phyloP scores from a whole-genome alignment of 2,329 filamentous ascomycete genomes.

The Neocucurbitaria cava region DNA sequence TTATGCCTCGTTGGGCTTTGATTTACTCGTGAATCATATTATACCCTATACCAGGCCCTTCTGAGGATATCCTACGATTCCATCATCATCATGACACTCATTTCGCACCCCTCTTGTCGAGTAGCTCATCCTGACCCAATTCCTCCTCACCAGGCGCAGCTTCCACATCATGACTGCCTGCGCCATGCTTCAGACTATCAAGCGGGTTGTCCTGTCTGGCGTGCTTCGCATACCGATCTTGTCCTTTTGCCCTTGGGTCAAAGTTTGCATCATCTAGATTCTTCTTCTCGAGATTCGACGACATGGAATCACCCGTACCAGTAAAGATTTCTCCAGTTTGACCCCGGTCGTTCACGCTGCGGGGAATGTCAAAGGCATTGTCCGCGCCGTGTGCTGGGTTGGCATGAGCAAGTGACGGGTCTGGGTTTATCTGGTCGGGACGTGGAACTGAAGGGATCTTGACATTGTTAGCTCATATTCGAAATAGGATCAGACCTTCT shows the following conservation, averaged over 20 bases:
- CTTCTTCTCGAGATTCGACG: constrained; percentile 40
- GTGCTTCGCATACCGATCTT: constrained; percentile 32
- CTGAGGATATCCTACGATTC: neutral
- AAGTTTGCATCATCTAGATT: constrained; percentile 32
- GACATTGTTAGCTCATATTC: neutral
- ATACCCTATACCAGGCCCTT: neutral
- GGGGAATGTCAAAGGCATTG: constrained; percentile 58
- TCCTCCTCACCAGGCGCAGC: constrained; percentile 37
- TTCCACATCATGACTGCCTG: constrained; percentile 27
- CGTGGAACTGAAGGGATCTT: constrained; percentile 58
- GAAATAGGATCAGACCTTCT: neutral
- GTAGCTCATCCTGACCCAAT: constrained; percentile 29
- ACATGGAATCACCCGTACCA: constrained; percentile 43
- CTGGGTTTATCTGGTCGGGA: constrained; percentile 53
- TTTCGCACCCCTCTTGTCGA: constrained; percentile 31
- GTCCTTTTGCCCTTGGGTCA: constrained; percentile 32
- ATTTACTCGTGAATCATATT: neutral
- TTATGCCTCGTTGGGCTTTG: neutral
- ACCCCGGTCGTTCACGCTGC: constrained; percentile 38
- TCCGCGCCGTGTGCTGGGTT: constrained; percentile 55
- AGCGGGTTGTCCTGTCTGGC: constrained; percentile 21
- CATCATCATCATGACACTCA: constrained; percentile 3
- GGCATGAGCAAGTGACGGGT: constrained; percentile 38
- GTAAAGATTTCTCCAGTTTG: constrained; percentile 45
- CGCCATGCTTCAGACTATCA: constrained; percentile 20